phyloP scores from a whole-genome alignment of 163 green algal genomes.

The Volvox carteri region DNA sequence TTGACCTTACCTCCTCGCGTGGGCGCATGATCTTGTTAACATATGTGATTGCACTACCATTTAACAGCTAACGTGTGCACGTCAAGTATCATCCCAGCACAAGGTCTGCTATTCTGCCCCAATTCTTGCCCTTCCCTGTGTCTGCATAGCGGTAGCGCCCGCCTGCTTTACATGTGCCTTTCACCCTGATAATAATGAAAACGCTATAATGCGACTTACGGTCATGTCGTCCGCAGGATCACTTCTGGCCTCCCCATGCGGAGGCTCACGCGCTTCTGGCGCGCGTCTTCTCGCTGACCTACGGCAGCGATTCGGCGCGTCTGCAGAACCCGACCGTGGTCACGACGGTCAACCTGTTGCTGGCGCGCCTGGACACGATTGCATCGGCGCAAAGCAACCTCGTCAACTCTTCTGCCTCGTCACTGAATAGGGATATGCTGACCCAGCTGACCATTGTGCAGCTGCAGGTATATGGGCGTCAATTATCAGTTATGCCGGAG shows the following conservation, averaged over 20 bases:
- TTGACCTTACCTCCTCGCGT: too few relatives aligned
- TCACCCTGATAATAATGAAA: too few relatives aligned
- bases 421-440: slow-evolving; percentile 20
- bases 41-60: too few relatives aligned
- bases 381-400: slow-evolving; percentile 1
- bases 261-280: slow-evolving; percentile 53
- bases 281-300: slow-evolving; percentile 17
- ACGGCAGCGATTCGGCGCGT: not conserved
- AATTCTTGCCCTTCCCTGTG: too few relatives aligned
- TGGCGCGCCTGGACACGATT: slow-evolving; percentile 30
- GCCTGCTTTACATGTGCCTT: too few relatives aligned
- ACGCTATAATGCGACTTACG: too few relatives aligned
- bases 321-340: not conserved
- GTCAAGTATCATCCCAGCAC: too few relatives aligned
- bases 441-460: slow-evolving; percentile 23
- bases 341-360: not conserved
- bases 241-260: slow-evolving; percentile 57
- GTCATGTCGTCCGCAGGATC: slow-evolving; percentile 9
- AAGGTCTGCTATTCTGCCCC: too few relatives aligned
- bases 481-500: too few relatives aligned
- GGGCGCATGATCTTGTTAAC: too few relatives aligned
- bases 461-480: slow-evolving; percentile 30
- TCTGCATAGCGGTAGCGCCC: too few relatives aligned
- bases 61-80: too few relatives aligned
- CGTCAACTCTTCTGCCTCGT: not conserved